Evolutionary conservation across 176 grass and related monocot genomes (phyloP), one percentile per base, ranked within the genome.

Genomic region (Phragmites australis): DNA sequence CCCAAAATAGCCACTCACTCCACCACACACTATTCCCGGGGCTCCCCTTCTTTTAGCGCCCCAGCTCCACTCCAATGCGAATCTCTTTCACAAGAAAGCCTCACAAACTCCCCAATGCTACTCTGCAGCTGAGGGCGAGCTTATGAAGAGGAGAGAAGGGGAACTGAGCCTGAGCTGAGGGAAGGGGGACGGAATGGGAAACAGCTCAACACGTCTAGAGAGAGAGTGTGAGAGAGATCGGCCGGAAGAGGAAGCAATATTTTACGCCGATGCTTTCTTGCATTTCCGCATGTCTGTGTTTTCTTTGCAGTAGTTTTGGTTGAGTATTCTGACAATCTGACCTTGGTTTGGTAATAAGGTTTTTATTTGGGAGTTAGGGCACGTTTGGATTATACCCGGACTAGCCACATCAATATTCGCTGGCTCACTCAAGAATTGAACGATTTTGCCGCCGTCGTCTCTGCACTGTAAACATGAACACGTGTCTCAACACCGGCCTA

Each of bases 191-290:
- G 81, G 43, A 68, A 62, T 81, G 82, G 82, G 84, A 92, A 90
- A 86, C 93, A 96, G 93, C 90, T 96, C 93, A 85, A 92, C 93
- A 81, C 90, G 85, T 86, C 68, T 75, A 56, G 73, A 66, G 34
- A 46, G 30, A 72, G 71, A 69, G 17, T 39, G 5, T 21, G 22
- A 32, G 5, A 63, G 75, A 69, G 87, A 85, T 55, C 82, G 70
- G 80, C 77, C 25, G 58, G 39, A 84, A 47, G 32, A 26, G 65
- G 23, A 41, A 46, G 62, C 47, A 58, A 45, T 70, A 47, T 71
- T 71, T 69, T 79, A 75, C 14, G 14, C 22, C 6, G 47, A 21
- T 27, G 27, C 18, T 85, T 63, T 22, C 18, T 9, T 76, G 76
- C 64, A 70, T 40, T 42, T 65, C 72, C 77, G 70, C 26, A 65